Percentiles rank a stretch among this genome's conserved stretches.
These are phyloP conservation scores for Polyrhizophydium stewartii DNA, from an alignment of 371 early-diverging fungal species.

Conservation along the genomic window DNA sequence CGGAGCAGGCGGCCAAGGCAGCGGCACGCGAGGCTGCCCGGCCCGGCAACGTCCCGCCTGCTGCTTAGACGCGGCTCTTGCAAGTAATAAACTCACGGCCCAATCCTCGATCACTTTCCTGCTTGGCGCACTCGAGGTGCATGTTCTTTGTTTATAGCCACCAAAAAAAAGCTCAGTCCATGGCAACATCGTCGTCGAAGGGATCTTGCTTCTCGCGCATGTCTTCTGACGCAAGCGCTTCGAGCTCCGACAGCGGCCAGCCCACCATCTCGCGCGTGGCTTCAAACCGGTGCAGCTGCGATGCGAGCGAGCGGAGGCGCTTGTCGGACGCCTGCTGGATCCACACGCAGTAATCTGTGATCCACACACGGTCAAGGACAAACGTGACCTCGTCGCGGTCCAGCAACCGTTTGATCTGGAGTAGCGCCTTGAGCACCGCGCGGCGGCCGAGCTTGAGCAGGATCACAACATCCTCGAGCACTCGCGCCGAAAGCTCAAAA, in stretches of 20 bases:
- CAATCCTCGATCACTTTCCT: no score
- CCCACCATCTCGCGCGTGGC: conserved; percentile 63
- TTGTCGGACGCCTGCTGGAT: conserved; percentile 56
- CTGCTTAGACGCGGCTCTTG: no score
- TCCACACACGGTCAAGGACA: conserved; percentile 74
- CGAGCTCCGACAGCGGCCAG: conserved; percentile 73
- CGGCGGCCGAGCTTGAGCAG: conserved; percentile 78
- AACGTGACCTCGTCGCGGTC: conserved; percentile 84
- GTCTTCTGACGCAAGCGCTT: conserved; percentile 23
- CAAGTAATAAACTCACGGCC: no score
- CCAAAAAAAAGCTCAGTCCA: no score
- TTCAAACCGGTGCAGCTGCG: conserved; percentile 68
- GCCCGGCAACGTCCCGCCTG: no score
- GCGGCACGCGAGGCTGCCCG: background rate
- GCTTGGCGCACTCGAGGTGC: no score
- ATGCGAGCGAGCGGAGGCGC: conserved; percentile 62
- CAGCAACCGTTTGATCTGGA: conserved; percentile 73
- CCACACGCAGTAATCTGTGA: conserved; percentile 98
- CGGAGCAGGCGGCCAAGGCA: background rate
- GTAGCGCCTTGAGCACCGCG: conserved; percentile 70
- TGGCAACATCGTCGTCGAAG: no score
- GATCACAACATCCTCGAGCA: conserved; percentile 77
- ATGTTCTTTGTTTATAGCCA: no score
- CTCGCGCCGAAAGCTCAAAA: conserved; percentile 62
- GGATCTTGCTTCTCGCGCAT: no score